Evolutionary conservation across 306 rosid genomes (phyloP), one percentile per base, ranked within the genome.

Genomic region (Lablab purpureus): DNA sequence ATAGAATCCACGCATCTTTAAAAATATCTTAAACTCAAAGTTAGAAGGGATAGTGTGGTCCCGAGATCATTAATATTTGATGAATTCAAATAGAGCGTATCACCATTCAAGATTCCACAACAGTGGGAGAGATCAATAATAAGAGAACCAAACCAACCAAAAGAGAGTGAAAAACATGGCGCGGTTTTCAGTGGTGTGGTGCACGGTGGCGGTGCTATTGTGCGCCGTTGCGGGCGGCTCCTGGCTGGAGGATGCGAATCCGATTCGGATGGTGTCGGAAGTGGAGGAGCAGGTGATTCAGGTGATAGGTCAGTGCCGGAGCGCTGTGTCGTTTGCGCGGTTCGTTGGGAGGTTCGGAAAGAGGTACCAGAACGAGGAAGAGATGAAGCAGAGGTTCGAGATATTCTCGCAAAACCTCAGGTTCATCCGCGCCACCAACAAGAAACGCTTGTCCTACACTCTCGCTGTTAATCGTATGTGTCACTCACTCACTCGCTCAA

Each of bases 401-500:
- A 76, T 87, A 52, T 92, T 92, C 87, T 59, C 83, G 0, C 86
- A 89, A 45, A 92, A 87, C 60, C 80, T 78, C 45, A 85, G 75
- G 72, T 25, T 90, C 46, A 87, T 92, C 41, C 87, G 84, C 73
- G 87, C 93, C 32, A 66, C 85, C 34, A 92, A 90, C 80, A 82
- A 45, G 80, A 85, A 89, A 51, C 83, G 88, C 40, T 87, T 86
- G 67, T 15, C 96, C 22, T 90, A 89, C 80, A 86, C 76, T 23
- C 93, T 92, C 54, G 89, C 82, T 17, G 86, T 90, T 65, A 92
- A 92, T 84, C 86, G 97, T 92, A 87, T 47, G 91, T 80, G 21
- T 43, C 45, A 40, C 45, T 40, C 45, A 40, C 45, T 40, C 34
- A 30, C 34, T 30, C 34, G 10, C 2, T 18, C 32, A 41, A 3